A percentile compares a stretch with the other conserved stretches of the same genome.
Evolutionary conservation across 2,329 filamentous ascomycete genomes (phyloP).

Genomic region (Fusarium camptoceras): DNA sequence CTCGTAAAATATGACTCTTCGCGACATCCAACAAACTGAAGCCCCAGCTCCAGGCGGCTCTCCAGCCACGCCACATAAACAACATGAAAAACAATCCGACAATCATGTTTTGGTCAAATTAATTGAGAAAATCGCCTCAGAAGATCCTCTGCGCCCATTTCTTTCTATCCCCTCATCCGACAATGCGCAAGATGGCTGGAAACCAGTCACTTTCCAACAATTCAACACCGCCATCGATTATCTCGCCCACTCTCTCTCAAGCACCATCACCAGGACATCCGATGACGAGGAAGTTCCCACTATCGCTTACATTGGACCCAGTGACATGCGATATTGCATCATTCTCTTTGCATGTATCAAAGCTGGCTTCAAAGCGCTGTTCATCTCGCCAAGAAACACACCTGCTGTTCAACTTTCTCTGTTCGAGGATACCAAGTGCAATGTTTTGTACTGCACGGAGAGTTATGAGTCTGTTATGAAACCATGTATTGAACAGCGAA

Average conservation of each 20-base stretch:
- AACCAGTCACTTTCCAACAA: not conserved
- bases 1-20: not conserved
- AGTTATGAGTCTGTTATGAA: accelerated
- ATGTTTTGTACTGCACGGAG: not conserved
- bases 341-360: not conserved
- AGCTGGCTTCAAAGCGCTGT: constrained; percentile 1
- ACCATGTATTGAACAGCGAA: not conserved
- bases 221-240: constrained; percentile 1
- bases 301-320: constrained; percentile 1
- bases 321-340: not conserved
- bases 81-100: not conserved
- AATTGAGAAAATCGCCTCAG: not conserved
- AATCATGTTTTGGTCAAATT: not conserved
- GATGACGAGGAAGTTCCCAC: not conserved
- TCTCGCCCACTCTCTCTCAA: constrained; percentile 1
- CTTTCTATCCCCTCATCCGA: not conserved
- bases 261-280: not conserved
- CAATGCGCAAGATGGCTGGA: not conserved
- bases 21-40: not conserved
- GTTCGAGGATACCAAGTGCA: not conserved
- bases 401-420: constrained; percentile 4
- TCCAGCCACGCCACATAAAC: accelerated
- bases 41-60: not conserved
- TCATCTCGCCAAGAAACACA: not conserved
- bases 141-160: not conserved